A percentile compares a stretch with the other conserved stretches of the same genome.
These are phyloP conservation scores for Liriodendron chinense DNA, from an alignment of 164 flowering plant species.

Conservation along the genomic window DNA sequence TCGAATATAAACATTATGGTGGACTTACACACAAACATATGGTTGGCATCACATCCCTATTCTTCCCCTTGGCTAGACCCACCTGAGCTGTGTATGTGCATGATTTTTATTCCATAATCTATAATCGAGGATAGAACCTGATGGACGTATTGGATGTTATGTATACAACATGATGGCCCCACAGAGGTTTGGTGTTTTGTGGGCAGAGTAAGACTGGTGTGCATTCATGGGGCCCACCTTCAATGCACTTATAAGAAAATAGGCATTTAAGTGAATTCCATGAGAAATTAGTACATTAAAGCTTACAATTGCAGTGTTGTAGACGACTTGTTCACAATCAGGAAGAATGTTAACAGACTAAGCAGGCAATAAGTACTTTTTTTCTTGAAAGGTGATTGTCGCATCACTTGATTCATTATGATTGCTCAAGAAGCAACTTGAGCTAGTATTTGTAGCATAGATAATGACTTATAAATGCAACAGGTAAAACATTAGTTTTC, in stretches of 20 bases:
- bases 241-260: not conserved
- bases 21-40: too few species aligned
- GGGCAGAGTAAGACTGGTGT: too few species aligned
- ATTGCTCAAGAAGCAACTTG: slow-evolving; percentile 56
- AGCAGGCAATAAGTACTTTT: slow-evolving; percentile 42
- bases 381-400: slow-evolving; percentile 24
- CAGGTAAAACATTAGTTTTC: not conserved
- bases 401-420: slow-evolving; percentile 28
- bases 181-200: too few species aligned
- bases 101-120: too few species aligned
- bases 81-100: too few species aligned
- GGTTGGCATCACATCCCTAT: too few species aligned
- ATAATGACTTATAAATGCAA: not conserved
- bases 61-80: too few species aligned
- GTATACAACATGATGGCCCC: too few species aligned
- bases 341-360: slow-evolving; percentile 73
- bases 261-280: not conserved
- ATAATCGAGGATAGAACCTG: too few species aligned
- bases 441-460: slow-evolving; percentile 9
- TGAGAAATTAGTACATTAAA: not conserved
- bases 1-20: too few species aligned
- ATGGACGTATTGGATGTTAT: too few species aligned
- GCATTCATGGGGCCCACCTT: too few species aligned
- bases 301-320: slow-evolving; percentile 64
- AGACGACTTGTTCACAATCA: slow-evolving; percentile 45